phyloP scores from a whole-genome alignment of 2,329 filamentous ascomycete genomes.

The Diaporthe batatas region DNA sequence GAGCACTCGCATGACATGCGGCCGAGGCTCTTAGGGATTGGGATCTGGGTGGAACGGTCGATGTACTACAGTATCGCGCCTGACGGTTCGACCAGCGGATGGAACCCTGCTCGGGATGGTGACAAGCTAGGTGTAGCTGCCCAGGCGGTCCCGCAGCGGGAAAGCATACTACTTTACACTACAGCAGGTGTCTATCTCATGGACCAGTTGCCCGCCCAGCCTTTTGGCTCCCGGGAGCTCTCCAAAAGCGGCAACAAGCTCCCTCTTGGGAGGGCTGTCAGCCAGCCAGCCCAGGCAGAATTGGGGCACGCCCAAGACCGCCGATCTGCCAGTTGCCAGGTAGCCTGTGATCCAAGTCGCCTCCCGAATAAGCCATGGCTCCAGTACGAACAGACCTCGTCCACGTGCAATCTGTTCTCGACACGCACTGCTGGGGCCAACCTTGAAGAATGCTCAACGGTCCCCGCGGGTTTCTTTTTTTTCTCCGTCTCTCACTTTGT shows the following conservation, averaged over 20 bases:
- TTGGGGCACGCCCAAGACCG: slow-evolving; percentile 7
- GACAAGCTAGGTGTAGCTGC: slow-evolving; percentile 12
- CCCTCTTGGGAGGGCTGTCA: not conserved
- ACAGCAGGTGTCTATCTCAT: not conserved
- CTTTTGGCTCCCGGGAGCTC: slow-evolving; percentile 17
- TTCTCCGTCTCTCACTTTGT: not conserved
- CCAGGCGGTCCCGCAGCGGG: not conserved
- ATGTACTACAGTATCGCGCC: not conserved
- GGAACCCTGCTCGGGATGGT: slow-evolving; percentile 16
- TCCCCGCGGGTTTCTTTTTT: slow-evolving; percentile 1
- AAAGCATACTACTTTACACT: not conserved
- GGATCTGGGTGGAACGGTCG: not conserved
- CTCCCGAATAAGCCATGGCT: not conserved
- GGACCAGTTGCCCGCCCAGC: not conserved
- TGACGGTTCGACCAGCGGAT: slow-evolving; percentile 3
- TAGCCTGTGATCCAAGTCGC: not conserved
- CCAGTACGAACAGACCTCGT: not conserved
- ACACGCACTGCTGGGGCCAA: slow-evolving; percentile 8
- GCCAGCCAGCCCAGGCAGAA: not conserved
- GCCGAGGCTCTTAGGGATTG: slow-evolving; percentile 26
- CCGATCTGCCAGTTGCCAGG: not conserved
- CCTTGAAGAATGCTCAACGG: slow-evolving; percentile 15
- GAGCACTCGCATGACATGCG: slow-evolving; percentile 18
- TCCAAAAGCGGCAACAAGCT: slow-evolving; percentile 26
- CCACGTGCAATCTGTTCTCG: not conserved